Conservation (phyloP, 805 yeast genomes). For the Torulaspora gathmanii region DNA sequence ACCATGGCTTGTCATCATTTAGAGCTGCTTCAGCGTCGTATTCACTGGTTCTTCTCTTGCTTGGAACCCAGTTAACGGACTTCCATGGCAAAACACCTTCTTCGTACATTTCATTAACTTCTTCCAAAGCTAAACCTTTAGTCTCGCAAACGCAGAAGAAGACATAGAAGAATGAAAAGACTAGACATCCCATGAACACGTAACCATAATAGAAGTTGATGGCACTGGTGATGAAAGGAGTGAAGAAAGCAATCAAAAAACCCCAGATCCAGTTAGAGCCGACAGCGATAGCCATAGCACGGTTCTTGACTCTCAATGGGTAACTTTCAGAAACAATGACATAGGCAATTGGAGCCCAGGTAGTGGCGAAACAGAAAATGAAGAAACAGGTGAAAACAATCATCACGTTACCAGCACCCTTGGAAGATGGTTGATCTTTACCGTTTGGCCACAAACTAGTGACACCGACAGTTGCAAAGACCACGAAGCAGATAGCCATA, state of each 20-base stretch:
- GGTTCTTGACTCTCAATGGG: constrained; percentile 64
- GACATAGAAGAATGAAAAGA: constrained; percentile 55
- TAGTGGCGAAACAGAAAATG: constrained; percentile 67
- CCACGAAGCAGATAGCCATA: constrained; percentile 43
- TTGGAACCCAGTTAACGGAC: constrained; percentile 48
- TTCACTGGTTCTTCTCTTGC: constrained; percentile 12
- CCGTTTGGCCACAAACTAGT: constrained; percentile 42
- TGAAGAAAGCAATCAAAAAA: constrained; percentile 61
- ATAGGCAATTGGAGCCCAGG: constrained; percentile 72
- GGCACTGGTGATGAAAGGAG: constrained; percentile 61
- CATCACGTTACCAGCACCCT: constrained; percentile 64
- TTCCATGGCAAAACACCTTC: constrained; percentile 40
- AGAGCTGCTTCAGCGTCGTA: constrained; percentile 19
- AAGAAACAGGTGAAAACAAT: constrained; percentile 65
- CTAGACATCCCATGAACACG: constrained; percentile 52
- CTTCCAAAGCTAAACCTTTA: constrained; percentile 73
- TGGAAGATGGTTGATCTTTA: constrained; percentile 41
- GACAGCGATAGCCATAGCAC: constrained; percentile 54
- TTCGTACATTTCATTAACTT: constrained; percentile 60
- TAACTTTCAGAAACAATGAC: constrained; percentile 64
- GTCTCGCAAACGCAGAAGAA: constrained; percentile 70
- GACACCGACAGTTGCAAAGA: constrained; percentile 61
- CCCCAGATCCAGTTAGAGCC: constrained; percentile 67
- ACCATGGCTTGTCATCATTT: constrained; percentile 16
- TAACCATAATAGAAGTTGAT: constrained; percentile 70